Base-by-base conservation (phyloP, 148 eudicot genomes). In the Persicaria tinctoria region DNA sequence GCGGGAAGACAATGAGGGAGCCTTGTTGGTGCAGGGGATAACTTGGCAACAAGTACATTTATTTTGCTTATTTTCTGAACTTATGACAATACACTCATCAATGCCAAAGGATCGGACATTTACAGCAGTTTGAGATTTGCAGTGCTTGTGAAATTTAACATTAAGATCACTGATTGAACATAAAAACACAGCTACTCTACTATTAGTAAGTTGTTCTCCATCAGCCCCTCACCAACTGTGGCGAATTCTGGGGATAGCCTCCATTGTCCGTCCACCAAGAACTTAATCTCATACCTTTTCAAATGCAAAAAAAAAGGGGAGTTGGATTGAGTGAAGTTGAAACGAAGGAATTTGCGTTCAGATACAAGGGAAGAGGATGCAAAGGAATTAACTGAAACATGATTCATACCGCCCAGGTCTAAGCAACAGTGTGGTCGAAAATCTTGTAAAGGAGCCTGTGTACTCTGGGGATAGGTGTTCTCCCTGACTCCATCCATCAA, bases 191-290 rank as follows among this genome's bases (percentile, higher is more conserved):
- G 2, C 83, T 86, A 93, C 76, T 89, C 85, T 41, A 92, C 98
- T 45, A 92, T 73, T 75, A 94, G 79, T 80, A 92, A 80, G 80
- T 94, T 94, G 79, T 94, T 94, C 85, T 85, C 51, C 81, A 77
- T 86, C 56, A 79, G 76, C 66, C 98, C 98, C 77, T 89, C 98
- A 12, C 97, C 98, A 38, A 84, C 79, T 3, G 88, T 87, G 13
- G 91, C 96, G 63, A 85, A 85, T 73, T 92, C 96, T 8, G 93
- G 85, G 27, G 96, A 89, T 59, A 94, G 72, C 4, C 79, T 78
- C 98, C 98, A 94, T 63, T 92, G 96, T 73, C 96, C 98, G 79
- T 94, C 97, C 53, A 94, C 91, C 86, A 94, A 77, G 83, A 94
- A 92, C 82, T 92, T 94, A 70, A 94, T 87, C 84, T 82, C 85